phyloP scores from a whole-genome alignment of 78 protist species.

The Cavenderia fasciculata region DNA sequence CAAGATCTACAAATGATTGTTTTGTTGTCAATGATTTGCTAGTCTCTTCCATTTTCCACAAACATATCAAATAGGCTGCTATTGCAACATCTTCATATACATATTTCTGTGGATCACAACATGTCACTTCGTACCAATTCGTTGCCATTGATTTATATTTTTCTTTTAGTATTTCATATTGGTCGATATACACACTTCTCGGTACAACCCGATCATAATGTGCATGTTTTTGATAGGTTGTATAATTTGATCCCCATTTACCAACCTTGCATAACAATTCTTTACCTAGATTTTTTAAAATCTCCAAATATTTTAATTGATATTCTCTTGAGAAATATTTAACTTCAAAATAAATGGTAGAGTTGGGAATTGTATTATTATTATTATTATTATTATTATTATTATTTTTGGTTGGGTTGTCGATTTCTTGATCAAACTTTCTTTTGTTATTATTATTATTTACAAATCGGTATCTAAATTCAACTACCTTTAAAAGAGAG shows the following conservation, averaged over 20 bases:
- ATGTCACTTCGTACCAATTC: constrained; percentile 54
- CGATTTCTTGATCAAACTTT: background rate
- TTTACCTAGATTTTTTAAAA: background rate
- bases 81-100: constrained; percentile 86
- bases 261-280: constrained; percentile 26
- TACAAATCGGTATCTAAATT: constrained; percentile 7
- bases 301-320: background rate
- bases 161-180: constrained; percentile 52
- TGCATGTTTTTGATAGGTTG: constrained; percentile 50
- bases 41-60: constrained; percentile 39
- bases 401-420: background rate
- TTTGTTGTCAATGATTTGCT: background rate
- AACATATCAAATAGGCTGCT: constrained; percentile 66
- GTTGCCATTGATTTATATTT: constrained; percentile 36
- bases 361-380: background rate
- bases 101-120: constrained; percentile 82
- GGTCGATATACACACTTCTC: constrained; percentile 15
- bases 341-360: background rate
- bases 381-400: background rate
- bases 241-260: constrained; percentile 63
- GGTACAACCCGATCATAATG: constrained; percentile 71
- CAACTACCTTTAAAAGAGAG: no score
- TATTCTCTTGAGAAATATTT: background rate
- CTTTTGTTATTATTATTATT: background rate
- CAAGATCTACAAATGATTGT: constrained; percentile 83